Evolutionary conservation across 257 asterid genomes (phyloP).

Genomic region (Nicotiana paniculata): DNA sequence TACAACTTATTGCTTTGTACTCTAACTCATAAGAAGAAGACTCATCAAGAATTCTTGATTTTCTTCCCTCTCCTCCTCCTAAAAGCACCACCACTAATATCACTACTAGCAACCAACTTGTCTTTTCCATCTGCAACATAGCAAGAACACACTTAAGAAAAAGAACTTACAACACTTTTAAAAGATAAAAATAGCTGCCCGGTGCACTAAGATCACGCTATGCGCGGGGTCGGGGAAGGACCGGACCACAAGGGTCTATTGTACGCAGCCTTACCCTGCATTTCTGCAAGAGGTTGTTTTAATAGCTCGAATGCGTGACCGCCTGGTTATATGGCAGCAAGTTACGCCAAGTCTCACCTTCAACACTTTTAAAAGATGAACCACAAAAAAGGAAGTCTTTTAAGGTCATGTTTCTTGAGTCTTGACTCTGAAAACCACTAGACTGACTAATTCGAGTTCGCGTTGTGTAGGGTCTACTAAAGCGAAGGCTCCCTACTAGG

Average conservation of each 20-base stretch:
- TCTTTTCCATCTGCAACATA: constrained; percentile 11
- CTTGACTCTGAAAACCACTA: background rate
- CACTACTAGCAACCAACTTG: background rate
- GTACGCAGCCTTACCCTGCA: too few species aligned
- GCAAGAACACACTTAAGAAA: background rate
- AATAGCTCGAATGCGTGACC: too few species aligned
- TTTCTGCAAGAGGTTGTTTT: too few species aligned
- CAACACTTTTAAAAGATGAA: background rate
- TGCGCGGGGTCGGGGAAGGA: too few species aligned
- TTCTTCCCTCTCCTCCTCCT: constrained; percentile 7
- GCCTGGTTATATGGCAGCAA: too few species aligned
- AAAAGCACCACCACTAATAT: background rate
- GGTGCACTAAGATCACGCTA: too few species aligned
- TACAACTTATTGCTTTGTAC: constrained; percentile 20
- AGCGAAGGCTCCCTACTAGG: background rate
- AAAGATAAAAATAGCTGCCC: background rate
- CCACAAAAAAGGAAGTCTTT: background rate
- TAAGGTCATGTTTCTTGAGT: background rate
- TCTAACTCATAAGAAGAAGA: constrained; percentile 11
- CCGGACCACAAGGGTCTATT: too few species aligned
- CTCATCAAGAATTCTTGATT: constrained; percentile 6
- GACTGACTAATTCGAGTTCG: background rate
- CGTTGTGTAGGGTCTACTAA: background rate
- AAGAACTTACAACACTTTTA: background rate
- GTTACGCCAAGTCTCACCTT: too few species aligned